Evolutionary conservation across 148 eudicot genomes (phyloP), one percentile per base, ranked within the genome.

Genomic region (Chenopodium album): DNA sequence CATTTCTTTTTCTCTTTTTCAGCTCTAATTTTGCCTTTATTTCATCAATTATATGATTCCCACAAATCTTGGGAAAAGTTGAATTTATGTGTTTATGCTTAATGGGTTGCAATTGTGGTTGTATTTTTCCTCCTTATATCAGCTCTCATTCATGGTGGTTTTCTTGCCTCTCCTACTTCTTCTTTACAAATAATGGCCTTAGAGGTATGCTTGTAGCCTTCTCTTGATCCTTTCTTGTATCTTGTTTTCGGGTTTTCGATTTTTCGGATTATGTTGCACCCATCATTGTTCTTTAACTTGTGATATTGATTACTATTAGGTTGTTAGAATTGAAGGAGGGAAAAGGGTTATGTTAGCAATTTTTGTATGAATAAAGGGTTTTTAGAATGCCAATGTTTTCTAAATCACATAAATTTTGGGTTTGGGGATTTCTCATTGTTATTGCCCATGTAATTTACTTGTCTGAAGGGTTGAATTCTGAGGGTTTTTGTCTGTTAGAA

Each of bases 401-500:
- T 71, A 64, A 44, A 65, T 82, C 83, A 34, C 80, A 79, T 23
- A 87, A 82, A 78, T 63, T 76, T 81, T 54, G 89, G 77, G 28
- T 75, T 71, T 75, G 67, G 66, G 89, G 70, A 34, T 77, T 90
- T 77, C 74, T 87, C 37, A 22, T 86, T 54, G 85, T 83, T 14
- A 69, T 62, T 48, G 83, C 80, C 41, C 69, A 86, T 64, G 34
- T 89, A 81, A 29, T 89, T 84, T 82, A 48, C 65, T 67, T 86
- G 26, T 88, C 90, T 34, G 82, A 87, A 76, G 98, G 94, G 68
- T 85, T 96, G 81, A 91, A 87, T 89, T 81, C 91, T 2, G 99
- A 96, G 62, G 99, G 99, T 48, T n/a, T 87, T 29, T 85, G 85
- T 79, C 95, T 96, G 46, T 31, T 92, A 54, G 90, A 94, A 82